phyloP scores from a whole-genome alignment of 306 rosid species.

The Lagenaria siceraria region DNA sequence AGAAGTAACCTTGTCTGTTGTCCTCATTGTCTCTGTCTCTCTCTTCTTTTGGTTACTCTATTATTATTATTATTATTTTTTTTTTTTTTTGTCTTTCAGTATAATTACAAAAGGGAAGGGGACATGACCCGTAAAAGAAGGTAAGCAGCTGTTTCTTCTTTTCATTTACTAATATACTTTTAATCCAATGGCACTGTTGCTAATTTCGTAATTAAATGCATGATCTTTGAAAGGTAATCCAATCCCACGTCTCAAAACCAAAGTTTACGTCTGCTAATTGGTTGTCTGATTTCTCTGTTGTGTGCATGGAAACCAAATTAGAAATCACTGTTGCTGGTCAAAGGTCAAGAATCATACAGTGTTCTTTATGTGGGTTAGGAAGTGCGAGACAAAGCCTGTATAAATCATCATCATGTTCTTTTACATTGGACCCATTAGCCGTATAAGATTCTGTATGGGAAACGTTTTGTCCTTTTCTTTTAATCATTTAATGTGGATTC shows the following conservation, averaged over 20 bases:
- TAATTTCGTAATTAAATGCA: not conserved
- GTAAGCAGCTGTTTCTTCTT: not conserved
- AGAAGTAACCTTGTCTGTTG: not conserved
- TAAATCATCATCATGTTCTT: not conserved
- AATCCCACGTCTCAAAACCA: not conserved
- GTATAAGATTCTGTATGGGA: not conserved
- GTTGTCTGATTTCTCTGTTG: not conserved
- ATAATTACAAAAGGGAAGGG: not conserved
- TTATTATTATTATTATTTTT: too few relatives aligned
- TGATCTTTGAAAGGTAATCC: not conserved
- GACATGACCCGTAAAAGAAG: conserved; percentile 7
- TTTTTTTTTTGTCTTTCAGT: not conserved
- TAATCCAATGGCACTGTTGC: not conserved
- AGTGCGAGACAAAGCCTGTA: not conserved
- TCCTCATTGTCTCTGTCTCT: not conserved
- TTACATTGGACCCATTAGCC: not conserved
- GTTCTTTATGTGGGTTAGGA: not conserved
- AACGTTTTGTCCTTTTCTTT: not conserved
- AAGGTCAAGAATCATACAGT: not conserved
- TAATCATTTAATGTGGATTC: not conserved
- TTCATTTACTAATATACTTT: not conserved
- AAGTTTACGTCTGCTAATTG: not conserved
- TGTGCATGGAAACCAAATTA: not conserved
- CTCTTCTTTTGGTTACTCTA: not conserved
- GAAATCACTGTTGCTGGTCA: conserved; percentile 5